These are phyloP conservation scores for Sporothrix sp. DNA, from an alignment of 2,329 filamentous ascomycete species.

Conservation along the genomic window DNA sequence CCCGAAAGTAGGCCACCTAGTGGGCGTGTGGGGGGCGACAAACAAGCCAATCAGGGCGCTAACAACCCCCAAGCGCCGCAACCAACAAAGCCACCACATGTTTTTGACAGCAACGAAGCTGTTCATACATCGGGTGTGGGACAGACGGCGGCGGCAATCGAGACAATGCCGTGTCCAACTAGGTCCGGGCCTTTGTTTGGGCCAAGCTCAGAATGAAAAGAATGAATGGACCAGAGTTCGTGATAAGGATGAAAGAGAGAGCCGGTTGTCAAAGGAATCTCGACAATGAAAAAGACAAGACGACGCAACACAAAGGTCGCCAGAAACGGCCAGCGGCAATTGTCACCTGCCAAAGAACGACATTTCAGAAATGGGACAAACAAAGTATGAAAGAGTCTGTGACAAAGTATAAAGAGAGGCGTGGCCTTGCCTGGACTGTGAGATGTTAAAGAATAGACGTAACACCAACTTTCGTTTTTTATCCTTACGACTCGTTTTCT, in stretches of 20 bases:
- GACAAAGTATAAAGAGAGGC: conserved; percentile 3
- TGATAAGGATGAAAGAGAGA: background rate
- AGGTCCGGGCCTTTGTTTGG: conserved; percentile 5
- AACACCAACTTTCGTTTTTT: background rate
- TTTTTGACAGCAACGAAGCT: background rate
- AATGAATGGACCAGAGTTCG: conserved; percentile 7
- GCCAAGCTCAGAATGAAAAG: background rate
- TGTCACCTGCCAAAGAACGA: background rate
- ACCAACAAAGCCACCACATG: background rate
- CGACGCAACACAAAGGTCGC: background rate
- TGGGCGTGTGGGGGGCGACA: background rate
- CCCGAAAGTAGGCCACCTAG: background rate
- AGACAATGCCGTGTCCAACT: background rate
- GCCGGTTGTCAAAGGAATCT: too few species aligned
- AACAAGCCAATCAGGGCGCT: background rate
- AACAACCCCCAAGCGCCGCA: background rate
- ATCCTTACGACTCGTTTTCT: background rate
- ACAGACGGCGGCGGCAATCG: conserved; percentile 3
- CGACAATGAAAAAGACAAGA: background rate
- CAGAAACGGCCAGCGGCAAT: conserved; percentile 1
- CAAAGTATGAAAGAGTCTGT: background rate
- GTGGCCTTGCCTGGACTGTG: background rate
- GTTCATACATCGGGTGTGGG: background rate
- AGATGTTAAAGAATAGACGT: too few species aligned
- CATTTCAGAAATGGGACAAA: background rate